Evolutionary conservation across 2,329 filamentous ascomycete genomes (phyloP).

Genomic region (Verticillium dahliae): DNA sequence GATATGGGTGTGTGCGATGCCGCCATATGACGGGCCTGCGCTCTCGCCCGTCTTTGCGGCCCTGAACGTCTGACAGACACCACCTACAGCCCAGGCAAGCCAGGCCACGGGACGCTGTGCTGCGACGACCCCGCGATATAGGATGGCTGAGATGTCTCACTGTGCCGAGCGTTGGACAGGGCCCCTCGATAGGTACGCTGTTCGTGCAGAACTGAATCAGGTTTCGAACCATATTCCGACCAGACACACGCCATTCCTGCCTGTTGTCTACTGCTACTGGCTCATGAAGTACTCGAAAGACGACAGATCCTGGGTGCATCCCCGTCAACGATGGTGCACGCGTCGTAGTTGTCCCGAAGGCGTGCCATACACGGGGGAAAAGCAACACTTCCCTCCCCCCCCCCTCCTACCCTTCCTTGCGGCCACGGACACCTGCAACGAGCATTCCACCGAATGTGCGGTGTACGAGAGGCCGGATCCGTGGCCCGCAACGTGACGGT

Average conservation of each 20-base stretch:
- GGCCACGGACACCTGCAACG: neutral
- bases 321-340: neutral
- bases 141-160: neutral
- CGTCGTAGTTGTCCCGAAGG: neutral
- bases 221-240: neutral
- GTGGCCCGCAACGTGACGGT: neutral
- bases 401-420: neutral
- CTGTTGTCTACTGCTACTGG: neutral
- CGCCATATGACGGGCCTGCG: neutral
- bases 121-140: neutral
- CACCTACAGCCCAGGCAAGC: neutral
- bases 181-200: neutral
- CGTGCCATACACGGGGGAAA: neutral
- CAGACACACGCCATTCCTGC: neutral
- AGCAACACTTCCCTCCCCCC: neutral
- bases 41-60: neutral
- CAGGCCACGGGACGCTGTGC: neutral
- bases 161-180: neutral
- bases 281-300: neutral
- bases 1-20: neutral
- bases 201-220: neutral
- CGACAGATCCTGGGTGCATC: neutral
- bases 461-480: neutral
- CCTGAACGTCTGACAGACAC: neutral
- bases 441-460: neutral